A percentile compares a stretch with the other conserved stretches of the same genome.
These are phyloP conservation scores for Leishmania aethiopica DNA, from an alignment of 208 protist genomes.

Conservation along the genomic window DNA sequence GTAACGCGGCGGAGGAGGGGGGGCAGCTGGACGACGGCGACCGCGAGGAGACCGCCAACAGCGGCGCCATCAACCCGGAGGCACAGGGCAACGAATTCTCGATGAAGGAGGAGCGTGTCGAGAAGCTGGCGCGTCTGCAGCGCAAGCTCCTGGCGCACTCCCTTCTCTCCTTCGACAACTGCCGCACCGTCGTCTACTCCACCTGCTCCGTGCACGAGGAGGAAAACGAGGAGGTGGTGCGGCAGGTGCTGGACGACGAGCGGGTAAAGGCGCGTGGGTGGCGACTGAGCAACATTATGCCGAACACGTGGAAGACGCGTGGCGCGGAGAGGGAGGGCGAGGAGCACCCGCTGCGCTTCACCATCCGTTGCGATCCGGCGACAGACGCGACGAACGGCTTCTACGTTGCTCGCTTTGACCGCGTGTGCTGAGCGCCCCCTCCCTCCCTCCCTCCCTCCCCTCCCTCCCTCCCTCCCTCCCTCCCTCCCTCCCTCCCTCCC, in stretches of 20 bases:
- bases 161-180: slow-evolving; percentile 87
- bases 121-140: slow-evolving; percentile 83
- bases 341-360: slow-evolving; percentile 64
- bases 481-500: neutral
- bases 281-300: slow-evolving; percentile 87
- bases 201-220: slow-evolving; percentile 91
- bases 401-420: slow-evolving; percentile 88
- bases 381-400: slow-evolving; percentile 85
- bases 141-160: slow-evolving; percentile 88
- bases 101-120: slow-evolving; percentile 68
- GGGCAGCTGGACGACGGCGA: slow-evolving; percentile 16
- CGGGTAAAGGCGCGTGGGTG: slow-evolving; percentile 79
- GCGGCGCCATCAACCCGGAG: slow-evolving; percentile 40
- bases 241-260: slow-evolving; percentile 71
- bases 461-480: neutral
- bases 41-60: slow-evolving; percentile 6
- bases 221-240: slow-evolving; percentile 92
- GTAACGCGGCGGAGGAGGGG: neutral
- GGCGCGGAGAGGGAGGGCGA: slow-evolving; percentile 32
- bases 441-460: neutral
- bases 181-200: slow-evolving; percentile 90
- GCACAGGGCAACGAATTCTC: slow-evolving; percentile 50
- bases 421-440: slow-evolving; percentile 15
- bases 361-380: slow-evolving; percentile 83
- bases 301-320: slow-evolving; percentile 56